Evolutionary conservation across 192 early-diverging fungal species (phyloP).

Genomic region (Gaertneriomyces sp.): DNA sequence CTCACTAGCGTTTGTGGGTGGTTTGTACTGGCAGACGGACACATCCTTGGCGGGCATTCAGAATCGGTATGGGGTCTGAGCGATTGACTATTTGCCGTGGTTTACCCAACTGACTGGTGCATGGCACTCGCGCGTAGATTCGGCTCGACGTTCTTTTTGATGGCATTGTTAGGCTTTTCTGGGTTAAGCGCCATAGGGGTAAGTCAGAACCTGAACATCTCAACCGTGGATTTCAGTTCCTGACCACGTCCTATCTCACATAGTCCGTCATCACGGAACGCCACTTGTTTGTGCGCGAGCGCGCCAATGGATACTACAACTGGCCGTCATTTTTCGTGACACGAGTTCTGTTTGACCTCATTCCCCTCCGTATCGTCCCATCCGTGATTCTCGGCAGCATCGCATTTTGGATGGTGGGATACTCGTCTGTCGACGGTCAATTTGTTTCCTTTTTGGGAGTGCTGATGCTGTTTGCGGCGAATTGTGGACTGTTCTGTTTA

Average conservation of each 20-base stretch:
- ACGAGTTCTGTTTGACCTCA: slow-evolving; percentile 60
- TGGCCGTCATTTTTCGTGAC: slow-evolving; percentile 44
- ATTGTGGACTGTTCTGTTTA: slow-evolving; percentile 60
- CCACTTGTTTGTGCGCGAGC: slow-evolving; percentile 45
- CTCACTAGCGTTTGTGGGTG: slow-evolving; percentile 54
- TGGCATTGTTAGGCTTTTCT: slow-evolving; percentile 67
- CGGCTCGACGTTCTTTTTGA: slow-evolving; percentile 66
- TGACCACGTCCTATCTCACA: slow-evolving; percentile 50
- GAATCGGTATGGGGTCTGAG: slow-evolving; percentile 39
- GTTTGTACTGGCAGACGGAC: slow-evolving; percentile 60
- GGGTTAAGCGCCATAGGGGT: slow-evolving; percentile 60
- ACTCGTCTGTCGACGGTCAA: slow-evolving; percentile 37
- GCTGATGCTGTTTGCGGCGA: slow-evolving; percentile 60
- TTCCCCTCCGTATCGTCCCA: slow-evolving; percentile 66
- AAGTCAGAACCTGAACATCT: slow-evolving; percentile 36
- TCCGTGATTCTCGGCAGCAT: slow-evolving; percentile 61
- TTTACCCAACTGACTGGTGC: too few species aligned
- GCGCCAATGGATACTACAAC: slow-evolving; percentile 48
- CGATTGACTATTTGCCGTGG: too few species aligned
- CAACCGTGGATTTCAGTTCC: slow-evolving; percentile 39
- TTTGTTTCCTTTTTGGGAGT: slow-evolving; percentile 62
- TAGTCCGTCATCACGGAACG: slow-evolving; percentile 36
- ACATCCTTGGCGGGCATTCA: slow-evolving; percentile 64
- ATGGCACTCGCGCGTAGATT: slow-evolving; percentile 13
- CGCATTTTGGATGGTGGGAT: slow-evolving; percentile 70